Conservation (phyloP, 2,329 filamentous ascomycete genomes). For the Xylaria sp. region DNA sequence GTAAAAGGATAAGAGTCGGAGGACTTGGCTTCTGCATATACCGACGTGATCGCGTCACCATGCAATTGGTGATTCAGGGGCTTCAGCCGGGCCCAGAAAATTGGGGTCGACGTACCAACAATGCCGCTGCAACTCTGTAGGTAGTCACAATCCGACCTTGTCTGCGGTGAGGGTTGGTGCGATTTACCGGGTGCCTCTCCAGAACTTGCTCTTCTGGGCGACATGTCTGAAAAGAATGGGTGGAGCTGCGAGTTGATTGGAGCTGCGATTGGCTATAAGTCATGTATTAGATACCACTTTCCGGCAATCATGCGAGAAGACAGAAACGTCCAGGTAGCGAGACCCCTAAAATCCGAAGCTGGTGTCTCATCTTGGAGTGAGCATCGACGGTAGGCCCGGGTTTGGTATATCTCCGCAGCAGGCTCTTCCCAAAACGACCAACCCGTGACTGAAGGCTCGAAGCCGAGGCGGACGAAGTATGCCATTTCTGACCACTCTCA, state of each 20-base stretch:
- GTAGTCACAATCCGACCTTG: constrained; percentile 18
- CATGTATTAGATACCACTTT: constrained; percentile 3
- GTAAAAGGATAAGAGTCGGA: constrained; percentile 1
- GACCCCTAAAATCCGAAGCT: not conserved
- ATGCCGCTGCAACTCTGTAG: constrained; percentile 15
- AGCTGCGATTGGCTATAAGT: constrained; percentile 2
- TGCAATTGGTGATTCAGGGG: constrained; percentile 5
- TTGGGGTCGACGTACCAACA: constrained; percentile 8
- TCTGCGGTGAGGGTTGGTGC: constrained; percentile 26
- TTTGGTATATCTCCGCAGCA: not conserved
- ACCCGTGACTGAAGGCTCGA: not conserved
- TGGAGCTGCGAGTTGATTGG: constrained; percentile 11
- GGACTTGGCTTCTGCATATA: not conserved
- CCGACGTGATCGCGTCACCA: constrained; percentile 5
- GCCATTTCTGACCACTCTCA: not conserved
- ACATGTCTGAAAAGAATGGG: constrained; percentile 8
- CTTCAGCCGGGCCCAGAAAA: not conserved
- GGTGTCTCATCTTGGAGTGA: constrained; percentile 19
- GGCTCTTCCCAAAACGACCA: not conserved
- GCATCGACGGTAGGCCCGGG: constrained; percentile 3
- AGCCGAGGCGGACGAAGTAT: not conserved
- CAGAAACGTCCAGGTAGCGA: constrained; percentile 7
- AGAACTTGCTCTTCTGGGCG: constrained; percentile 20
- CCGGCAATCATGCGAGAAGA: constrained; percentile 8
- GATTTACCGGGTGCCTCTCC: constrained; percentile 25